These are phyloP conservation scores for Auricularia sp. DNA, from an alignment of 768 basidiomycete genomes.

Conservation along the genomic window DNA sequence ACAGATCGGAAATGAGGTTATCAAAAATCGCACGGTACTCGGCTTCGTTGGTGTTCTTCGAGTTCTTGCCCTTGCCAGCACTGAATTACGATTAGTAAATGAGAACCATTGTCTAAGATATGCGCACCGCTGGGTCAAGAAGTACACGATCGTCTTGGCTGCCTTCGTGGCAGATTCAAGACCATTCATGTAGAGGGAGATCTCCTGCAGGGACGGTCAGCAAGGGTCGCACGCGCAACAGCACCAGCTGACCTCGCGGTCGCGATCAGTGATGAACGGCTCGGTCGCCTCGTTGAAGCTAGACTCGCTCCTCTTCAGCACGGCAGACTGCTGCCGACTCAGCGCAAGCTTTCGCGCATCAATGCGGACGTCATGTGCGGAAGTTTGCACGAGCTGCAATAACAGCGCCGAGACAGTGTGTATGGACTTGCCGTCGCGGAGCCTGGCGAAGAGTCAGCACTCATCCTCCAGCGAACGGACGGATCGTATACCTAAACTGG, in stretches of 20 bases:
- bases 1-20: slow-evolving; percentile 76
- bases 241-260: slow-evolving; percentile 40
- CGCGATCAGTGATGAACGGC: slow-evolving; percentile 55
- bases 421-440: slow-evolving; percentile 85
- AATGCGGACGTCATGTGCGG: slow-evolving; percentile 76
- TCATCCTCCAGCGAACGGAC: background rate
- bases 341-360: slow-evolving; percentile 54
- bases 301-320: slow-evolving; percentile 49
- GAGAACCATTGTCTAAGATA: background rate
- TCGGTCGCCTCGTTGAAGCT: slow-evolving; percentile 41
- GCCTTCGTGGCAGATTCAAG: slow-evolving; percentile 76
- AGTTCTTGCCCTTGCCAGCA: slow-evolving; percentile 77
- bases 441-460: slow-evolving; percentile 31
- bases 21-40: slow-evolving; percentile 93
- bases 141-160: slow-evolving; percentile 73
- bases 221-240: background rate
- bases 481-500: slow-evolving; percentile 59
- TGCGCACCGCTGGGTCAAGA: slow-evolving; percentile 54
- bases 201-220: slow-evolving; percentile 38
- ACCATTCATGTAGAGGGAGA: slow-evolving; percentile 57
- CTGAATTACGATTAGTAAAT: slow-evolving; percentile 24
- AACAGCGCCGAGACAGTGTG: slow-evolving; percentile 88
- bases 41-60: slow-evolving; percentile 86
- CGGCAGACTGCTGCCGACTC: slow-evolving; percentile 48
- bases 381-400: slow-evolving; percentile 93